A percentile compares a stretch with the other conserved stretches of the same genome.
Conservation (phyloP, 2,329 filamentous ascomycete genomes). For the Arthroderma uncinatum region DNA sequence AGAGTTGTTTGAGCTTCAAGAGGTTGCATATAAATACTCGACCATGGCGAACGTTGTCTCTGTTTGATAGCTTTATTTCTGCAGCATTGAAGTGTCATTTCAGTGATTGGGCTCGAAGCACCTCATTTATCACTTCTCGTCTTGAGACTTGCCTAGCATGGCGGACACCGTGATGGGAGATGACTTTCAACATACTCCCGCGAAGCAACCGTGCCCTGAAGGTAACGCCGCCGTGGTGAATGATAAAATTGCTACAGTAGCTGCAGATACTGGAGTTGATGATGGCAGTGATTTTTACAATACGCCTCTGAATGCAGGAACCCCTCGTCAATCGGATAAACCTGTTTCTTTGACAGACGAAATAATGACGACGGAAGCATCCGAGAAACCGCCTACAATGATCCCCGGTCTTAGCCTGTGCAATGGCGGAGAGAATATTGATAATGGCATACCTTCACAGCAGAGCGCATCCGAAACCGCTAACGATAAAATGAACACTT, state of each 20-base stretch:
- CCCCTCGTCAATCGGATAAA: slow-evolving; percentile 16
- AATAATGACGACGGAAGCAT: not conserved
- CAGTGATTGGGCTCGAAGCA: not conserved
- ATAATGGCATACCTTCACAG: not conserved
- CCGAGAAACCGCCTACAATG: slow-evolving; percentile 16
- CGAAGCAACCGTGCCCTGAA: slow-evolving; percentile 22
- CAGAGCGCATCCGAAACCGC: not conserved
- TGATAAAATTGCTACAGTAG: slow-evolving; percentile 17
- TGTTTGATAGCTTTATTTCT: not conserved
- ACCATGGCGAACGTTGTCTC: not conserved
- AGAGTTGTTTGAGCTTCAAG: not conserved
- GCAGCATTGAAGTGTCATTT: not conserved
- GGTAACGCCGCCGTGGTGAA: slow-evolving; percentile 20
- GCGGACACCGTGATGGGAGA: slow-evolving; percentile 10
- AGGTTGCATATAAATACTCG: not conserved
- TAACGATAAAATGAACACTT: not conserved
- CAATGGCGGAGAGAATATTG: not conserved
- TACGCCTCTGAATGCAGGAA: slow-evolving; percentile 25
- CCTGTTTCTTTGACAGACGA: not conserved
- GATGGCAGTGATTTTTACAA: slow-evolving; percentile 36
- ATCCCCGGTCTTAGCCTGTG: slow-evolving; percentile 32
- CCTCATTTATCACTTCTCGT: not conserved
- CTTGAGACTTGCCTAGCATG: not conserved
- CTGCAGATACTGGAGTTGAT: slow-evolving; percentile 23
- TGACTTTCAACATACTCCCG: slow-evolving; percentile 17